Evolutionary conservation across 116 monocot species (phyloP).

Genomic region (Phalaenopsis hybrid): DNA sequence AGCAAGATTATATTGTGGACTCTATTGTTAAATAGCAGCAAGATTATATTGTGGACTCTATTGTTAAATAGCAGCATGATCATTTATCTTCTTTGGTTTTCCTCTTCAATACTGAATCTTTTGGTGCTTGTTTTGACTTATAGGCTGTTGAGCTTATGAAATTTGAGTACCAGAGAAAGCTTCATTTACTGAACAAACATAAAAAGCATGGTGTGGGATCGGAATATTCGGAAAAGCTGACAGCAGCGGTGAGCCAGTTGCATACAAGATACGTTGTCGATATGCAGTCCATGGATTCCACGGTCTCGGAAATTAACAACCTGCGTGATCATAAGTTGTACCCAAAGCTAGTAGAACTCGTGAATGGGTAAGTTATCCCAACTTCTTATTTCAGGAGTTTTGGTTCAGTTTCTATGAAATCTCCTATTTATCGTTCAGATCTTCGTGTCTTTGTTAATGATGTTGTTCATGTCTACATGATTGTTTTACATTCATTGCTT

Average conservation of each 20-base stretch:
- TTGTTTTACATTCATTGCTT: not conserved
- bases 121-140: not conserved
- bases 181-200: conserved; percentile 65
- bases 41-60: not conserved
- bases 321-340: conserved; percentile 75
- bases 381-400: not conserved
- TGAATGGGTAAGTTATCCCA: conserved; percentile 52
- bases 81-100: not conserved
- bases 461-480: not conserved
- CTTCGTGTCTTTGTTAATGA: not conserved
- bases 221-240: conserved; percentile 69
- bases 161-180: conserved; percentile 85
- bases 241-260: conserved; percentile 86
- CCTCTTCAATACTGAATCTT: not conserved
- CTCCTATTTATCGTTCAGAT: not conserved
- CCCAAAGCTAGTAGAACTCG: conserved; percentile 59
- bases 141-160: conserved; percentile 88
- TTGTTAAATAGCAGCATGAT: not conserved
- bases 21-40: no score
- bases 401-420: not conserved
- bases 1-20: no score
- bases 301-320: conserved; percentile 86
- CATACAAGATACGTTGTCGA: conserved; percentile 95
- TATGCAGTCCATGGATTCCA: conserved; percentile 97
- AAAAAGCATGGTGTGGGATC: conserved; percentile 51